A percentile compares a stretch with the other conserved stretches of the same genome.
These are phyloP conservation scores for Leishmania braziliensis DNA, from an alignment of 208 protist genomes.

Conservation along the genomic window DNA sequence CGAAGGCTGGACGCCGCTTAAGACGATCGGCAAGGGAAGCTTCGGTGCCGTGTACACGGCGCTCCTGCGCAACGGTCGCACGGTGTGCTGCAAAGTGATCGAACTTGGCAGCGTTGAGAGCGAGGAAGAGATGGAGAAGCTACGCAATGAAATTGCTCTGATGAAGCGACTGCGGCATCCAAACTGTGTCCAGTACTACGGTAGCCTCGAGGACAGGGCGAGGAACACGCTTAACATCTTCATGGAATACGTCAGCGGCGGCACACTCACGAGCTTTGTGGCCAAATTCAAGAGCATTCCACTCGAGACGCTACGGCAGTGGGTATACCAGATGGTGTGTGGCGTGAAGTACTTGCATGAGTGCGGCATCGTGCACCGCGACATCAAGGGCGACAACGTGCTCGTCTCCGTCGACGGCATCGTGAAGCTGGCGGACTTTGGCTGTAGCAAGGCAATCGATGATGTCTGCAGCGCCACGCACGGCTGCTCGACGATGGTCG, in stretches of 20 bases:
- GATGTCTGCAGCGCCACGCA: constrained; percentile 83
- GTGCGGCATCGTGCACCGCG: constrained; percentile 89
- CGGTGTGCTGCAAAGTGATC: constrained; percentile 87
- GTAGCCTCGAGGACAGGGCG: constrained; percentile 73
- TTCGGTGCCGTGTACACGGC: constrained; percentile 88
- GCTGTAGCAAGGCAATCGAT: constrained; percentile 88
- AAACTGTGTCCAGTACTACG: constrained; percentile 93
- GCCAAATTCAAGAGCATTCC: constrained; percentile 83
- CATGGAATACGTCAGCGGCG: constrained; percentile 92
- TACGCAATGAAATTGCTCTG: constrained; percentile 81
- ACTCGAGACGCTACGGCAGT: constrained; percentile 77
- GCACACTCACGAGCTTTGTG: constrained; percentile 74
- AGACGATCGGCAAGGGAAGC: constrained; percentile 86
- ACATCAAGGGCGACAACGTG: constrained; percentile 93
- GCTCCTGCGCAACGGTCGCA: constrained; percentile 64
- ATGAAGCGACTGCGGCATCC: constrained; percentile 89
- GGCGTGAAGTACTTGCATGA: constrained; percentile 91
- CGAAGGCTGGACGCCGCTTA: constrained; percentile 66
- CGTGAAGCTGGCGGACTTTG: constrained; percentile 93
- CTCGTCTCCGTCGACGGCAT: constrained; percentile 85
- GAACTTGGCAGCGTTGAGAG: constrained; percentile 72
- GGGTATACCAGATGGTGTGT: constrained; percentile 89
- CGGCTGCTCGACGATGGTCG: constrained; percentile 81
- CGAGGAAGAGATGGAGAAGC: constrained; percentile 75
- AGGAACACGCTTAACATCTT: constrained; percentile 90